A percentile compares a stretch with the other conserved stretches of the same genome.
phyloP scores from a whole-genome alignment of 2,329 filamentous ascomycete genomes.

The Alternaria incomplexa region DNA sequence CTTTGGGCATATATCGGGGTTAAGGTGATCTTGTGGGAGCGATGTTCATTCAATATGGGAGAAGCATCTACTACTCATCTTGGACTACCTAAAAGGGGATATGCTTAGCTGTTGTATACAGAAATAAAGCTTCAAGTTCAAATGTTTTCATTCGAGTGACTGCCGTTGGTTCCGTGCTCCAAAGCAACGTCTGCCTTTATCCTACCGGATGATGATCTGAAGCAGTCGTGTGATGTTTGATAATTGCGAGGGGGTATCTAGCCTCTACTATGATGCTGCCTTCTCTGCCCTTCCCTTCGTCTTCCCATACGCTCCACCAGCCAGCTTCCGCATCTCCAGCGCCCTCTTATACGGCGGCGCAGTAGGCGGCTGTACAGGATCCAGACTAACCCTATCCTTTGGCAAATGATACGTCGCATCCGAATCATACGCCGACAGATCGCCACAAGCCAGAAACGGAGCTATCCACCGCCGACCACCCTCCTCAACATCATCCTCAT shows the following conservation, averaged over 20 bases:
- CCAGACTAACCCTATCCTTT: conserved; percentile 82
- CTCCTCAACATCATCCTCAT: conserved; percentile 47
- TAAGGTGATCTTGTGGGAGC: neutral
- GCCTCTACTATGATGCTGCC: neutral
- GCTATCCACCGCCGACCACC: conserved; percentile 79
- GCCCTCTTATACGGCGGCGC: conserved; percentile 94
- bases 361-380: conserved; percentile 93
- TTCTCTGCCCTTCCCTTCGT: conserved; percentile 54
- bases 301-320: conserved; percentile 79
- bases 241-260: neutral
- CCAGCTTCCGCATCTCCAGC: conserved; percentile 78
- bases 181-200: neutral
- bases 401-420: conserved; percentile 93
- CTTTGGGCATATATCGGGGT: neutral
- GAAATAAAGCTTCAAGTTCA: neutral
- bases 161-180: too few species aligned
- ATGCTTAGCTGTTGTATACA: neutral
- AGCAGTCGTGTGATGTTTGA: neutral
- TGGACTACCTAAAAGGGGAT: neutral
- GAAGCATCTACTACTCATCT: neutral
- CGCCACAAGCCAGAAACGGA: conserved; percentile 95
- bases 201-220: neutral
- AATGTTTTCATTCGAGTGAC: neutral
- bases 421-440: conserved; percentile 91
- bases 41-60: neutral